These are phyloP conservation scores for Exophiala bonariae DNA, from an alignment of 2,329 filamentous ascomycete species.

Conservation along the genomic window DNA sequence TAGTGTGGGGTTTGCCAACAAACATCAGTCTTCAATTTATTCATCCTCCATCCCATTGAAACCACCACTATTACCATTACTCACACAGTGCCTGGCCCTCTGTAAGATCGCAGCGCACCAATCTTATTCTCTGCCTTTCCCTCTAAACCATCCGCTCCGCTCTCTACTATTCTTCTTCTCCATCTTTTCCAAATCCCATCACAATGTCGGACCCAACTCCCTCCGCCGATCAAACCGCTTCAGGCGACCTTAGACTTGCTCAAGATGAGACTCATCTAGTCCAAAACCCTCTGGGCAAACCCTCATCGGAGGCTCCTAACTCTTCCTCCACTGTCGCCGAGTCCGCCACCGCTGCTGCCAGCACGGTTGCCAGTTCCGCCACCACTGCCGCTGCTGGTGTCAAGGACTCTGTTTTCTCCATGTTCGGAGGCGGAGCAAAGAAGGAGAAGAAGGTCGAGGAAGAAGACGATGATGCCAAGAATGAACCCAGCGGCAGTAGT, in stretches of 20 bases:
- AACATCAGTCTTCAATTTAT: conserved; percentile 2
- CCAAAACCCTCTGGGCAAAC: conserved; percentile 23
- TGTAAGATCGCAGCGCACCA: neutral
- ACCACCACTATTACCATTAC: no score
- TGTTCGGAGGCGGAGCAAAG: conserved; percentile 97
- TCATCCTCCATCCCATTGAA: neutral
- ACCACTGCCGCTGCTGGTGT: conserved; percentile 28
- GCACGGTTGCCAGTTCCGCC: conserved; percentile 23
- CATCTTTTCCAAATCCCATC: conserved; percentile 7
- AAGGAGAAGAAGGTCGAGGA: conserved; percentile 87
- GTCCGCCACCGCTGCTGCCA: conserved; percentile 24
- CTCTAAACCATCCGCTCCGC: neutral
- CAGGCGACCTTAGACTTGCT: conserved; percentile 22
- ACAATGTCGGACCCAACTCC: conserved; percentile 26
- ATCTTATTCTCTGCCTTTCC: conserved; percentile 33
- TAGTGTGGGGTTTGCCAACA: conserved; percentile 8
- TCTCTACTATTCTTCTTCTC: conserved; percentile 1
- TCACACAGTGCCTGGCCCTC: neutral
- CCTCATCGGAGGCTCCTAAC: conserved; percentile 19
- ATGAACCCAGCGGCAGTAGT: conserved; percentile 85
- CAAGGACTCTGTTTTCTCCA: conserved; percentile 75
- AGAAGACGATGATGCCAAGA: conserved; percentile 75
- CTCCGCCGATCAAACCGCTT: conserved; percentile 23
- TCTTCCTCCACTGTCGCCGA: conserved; percentile 22
- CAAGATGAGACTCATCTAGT: conserved; percentile 26